Conservation (phyloP, 176 grass and related monocot genomes). For the Zea luxurians region DNA sequence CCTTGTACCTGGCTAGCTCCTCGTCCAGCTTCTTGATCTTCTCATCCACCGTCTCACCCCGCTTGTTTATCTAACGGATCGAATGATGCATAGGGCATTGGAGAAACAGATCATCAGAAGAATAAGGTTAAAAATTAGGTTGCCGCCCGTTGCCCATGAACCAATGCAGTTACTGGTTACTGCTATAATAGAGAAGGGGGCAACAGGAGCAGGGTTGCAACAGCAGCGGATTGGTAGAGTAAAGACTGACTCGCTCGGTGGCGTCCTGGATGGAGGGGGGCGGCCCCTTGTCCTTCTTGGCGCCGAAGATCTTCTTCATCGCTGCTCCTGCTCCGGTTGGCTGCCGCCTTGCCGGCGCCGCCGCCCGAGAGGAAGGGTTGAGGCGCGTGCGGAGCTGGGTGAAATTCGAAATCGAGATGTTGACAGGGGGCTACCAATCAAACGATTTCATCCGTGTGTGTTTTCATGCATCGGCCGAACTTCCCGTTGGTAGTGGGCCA, state of each 20-base stretch:
- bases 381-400: not conserved
- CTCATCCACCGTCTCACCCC: conserved; percentile 85
- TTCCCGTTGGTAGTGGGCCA: conserved; percentile 6
- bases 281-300: conserved; percentile 83
- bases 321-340: not conserved
- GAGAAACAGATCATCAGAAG: not conserved
- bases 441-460: not conserved
- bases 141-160: not conserved
- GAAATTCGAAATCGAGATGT: conserved; percentile 24
- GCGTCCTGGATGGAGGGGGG: conserved; percentile 84
- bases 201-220: not conserved
- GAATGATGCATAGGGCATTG: not conserved
- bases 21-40: conserved; percentile 95
- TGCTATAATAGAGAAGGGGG: not conserved
- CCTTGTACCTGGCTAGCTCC: conserved; percentile 76
- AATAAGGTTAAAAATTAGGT: not conserved
- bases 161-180: not conserved
- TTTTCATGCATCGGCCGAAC: not conserved
- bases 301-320: conserved; percentile 96
- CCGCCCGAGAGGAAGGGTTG: not conserved
- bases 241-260: conserved; percentile 57
- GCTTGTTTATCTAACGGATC: conserved; percentile 68
- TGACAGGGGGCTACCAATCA: conserved; percentile 6
- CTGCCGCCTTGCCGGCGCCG: conserved; percentile 23
- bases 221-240: not conserved